phyloP scores from a whole-genome alignment of 2,329 filamentous ascomycete genomes.

The Delphinella strobiligena region DNA sequence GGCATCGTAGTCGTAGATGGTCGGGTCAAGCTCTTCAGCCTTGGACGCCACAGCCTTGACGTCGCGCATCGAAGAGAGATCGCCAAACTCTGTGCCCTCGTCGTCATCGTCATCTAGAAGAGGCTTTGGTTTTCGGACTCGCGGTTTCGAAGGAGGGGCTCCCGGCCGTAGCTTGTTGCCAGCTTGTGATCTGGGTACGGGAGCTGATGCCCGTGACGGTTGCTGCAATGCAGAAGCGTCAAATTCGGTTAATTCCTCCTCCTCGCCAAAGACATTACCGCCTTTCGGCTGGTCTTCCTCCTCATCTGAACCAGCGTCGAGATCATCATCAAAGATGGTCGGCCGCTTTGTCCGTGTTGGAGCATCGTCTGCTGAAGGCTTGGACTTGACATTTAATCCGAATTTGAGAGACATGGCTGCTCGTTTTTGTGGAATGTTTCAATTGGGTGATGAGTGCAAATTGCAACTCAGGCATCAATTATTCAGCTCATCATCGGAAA shows the following conservation, averaged over 20 bases:
- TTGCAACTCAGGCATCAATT: neutral
- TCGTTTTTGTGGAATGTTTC: neutral
- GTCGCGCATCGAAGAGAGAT: slow-evolving; percentile 53
- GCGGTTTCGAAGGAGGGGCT: slow-evolving; percentile 19
- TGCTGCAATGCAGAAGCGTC: slow-evolving; percentile 30
- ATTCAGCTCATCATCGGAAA: neutral
- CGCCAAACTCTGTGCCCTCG: slow-evolving; percentile 36
- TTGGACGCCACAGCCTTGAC: slow-evolving; percentile 53
- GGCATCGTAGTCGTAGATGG: slow-evolving; percentile 75
- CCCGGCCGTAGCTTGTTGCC: slow-evolving; percentile 18
- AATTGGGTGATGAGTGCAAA: neutral
- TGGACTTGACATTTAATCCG: slow-evolving; percentile 23
- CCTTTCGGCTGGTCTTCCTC: slow-evolving; percentile 43
- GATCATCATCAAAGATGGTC: slow-evolving; percentile 13
- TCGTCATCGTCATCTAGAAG: neutral
- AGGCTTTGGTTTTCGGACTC: slow-evolving; percentile 29
- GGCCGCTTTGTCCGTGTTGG: slow-evolving; percentile 14
- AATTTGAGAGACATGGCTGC: slow-evolving; percentile 23
- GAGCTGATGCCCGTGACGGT: slow-evolving; percentile 26
- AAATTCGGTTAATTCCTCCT: slow-evolving; percentile 44
- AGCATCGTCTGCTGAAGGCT: slow-evolving; percentile 12
- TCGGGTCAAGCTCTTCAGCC: slow-evolving; percentile 56
- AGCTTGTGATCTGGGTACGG: slow-evolving; percentile 19
- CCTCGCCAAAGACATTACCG: slow-evolving; percentile 21
- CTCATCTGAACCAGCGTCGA: slow-evolving; percentile 45